Evolutionary conservation across 2,329 filamentous ascomycete species (phyloP).

Genomic region (Botryotinia narcissicola): DNA sequence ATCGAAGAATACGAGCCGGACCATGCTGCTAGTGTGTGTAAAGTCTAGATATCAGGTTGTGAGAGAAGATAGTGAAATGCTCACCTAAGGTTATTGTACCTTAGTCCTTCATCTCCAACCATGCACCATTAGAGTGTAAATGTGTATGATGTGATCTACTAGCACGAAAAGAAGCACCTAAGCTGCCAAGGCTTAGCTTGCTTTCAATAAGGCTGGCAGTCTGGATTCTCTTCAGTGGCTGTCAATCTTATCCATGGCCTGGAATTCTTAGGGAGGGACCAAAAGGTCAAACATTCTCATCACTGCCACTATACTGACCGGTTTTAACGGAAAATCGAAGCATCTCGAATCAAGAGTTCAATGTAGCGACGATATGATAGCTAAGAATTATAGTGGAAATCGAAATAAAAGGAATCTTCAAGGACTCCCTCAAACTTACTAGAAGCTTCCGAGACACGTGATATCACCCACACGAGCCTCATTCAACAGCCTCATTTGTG

Average conservation of each 20-base stretch:
- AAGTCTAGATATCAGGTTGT: not conserved
- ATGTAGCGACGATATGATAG: not conserved
- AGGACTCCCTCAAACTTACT: not conserved
- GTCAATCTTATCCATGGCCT: not conserved
- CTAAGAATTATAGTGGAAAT: not conserved
- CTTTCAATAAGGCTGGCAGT: not conserved
- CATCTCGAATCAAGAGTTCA: not conserved
- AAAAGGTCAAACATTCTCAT: not conserved
- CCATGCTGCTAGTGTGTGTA: no score
- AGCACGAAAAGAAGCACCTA: not conserved
- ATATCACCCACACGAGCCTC: not conserved
- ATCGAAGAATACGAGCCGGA: no score
- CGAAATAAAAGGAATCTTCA: not conserved
- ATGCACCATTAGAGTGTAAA: not conserved
- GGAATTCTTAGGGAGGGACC: not conserved
- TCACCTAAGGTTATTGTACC: not conserved
- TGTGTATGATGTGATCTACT: not conserved
- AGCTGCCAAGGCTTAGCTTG: not conserved
- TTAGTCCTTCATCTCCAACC: not conserved
- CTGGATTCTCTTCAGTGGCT: not conserved
- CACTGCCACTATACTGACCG: not conserved
- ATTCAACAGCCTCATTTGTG: not conserved
- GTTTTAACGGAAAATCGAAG: not conserved
- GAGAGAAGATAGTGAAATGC: not conserved
- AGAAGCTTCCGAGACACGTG: conserved; percentile 8